Percentiles rank a stretch among this genome's conserved stretches.
phyloP scores from a whole-genome alignment of 345 rosid species.

The sweet orange (Citrus sinensis) region DVS_A1.0 CM039162.1:19735501-19736000 shows the following conservation, averaged over 20 bases:
- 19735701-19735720: slow-evolving; percentile 44
- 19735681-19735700: slow-evolving; percentile 17
- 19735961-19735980: background rate
- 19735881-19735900: background rate
- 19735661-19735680: slow-evolving; percentile 1
- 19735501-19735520: slow-evolving; percentile 82
- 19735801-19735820: slow-evolving; percentile 27
- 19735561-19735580: slow-evolving; percentile 72
- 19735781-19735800: slow-evolving; percentile 84
- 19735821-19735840: slow-evolving; percentile 4
- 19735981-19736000: background rate
- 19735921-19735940: background rate
- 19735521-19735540: slow-evolving; percentile 67
- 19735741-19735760: slow-evolving; percentile 74
- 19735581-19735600: slow-evolving; percentile 68
- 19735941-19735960: background rate
- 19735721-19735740: slow-evolving; percentile 89
- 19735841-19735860: background rate
- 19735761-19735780: slow-evolving; percentile 75
- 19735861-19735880: background rate
- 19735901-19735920: background rate
- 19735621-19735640: slow-evolving; percentile 37
- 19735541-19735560: slow-evolving; percentile 80
- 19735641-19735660: slow-evolving; percentile 5
- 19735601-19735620: slow-evolving; percentile 71